phyloP scores from a whole-genome alignment of 1,284 basidiomycete species.

The Fereydounia khargensis region DNA sequence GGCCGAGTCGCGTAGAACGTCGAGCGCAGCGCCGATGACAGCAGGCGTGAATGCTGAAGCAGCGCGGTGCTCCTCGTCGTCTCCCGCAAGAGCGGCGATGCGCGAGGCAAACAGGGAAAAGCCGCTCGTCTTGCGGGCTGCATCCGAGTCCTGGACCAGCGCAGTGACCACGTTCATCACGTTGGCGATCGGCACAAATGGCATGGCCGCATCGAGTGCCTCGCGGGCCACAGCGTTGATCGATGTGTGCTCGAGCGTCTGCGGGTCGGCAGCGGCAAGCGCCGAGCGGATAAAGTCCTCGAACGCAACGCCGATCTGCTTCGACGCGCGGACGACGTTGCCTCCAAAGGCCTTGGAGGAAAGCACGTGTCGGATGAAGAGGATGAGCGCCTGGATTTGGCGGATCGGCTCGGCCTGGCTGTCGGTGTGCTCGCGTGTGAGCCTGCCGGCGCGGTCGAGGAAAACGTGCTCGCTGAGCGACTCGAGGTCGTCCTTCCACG shows the following conservation, averaged over 20 bases:
- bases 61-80: conserved; percentile 12
- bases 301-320: conserved; percentile 16
- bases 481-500: conserved; percentile 24
- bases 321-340: conserved; percentile 7
- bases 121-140: conserved; percentile 19
- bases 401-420: conserved; percentile 36
- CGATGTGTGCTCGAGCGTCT: conserved; percentile 6
- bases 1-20: conserved; percentile 15
- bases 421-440: conserved; percentile 46
- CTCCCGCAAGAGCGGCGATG: conserved; percentile 18
- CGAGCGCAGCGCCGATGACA: conserved; percentile 24
- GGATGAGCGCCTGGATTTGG: conserved; percentile 40
- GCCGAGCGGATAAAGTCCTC: conserved; percentile 23
- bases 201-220: conserved; percentile 34
- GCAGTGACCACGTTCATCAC: conserved; percentile 24
- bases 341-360: conserved; percentile 22
- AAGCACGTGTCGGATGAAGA: conserved; percentile 36
- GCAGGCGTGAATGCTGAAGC: conserved; percentile 23
- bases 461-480: conserved; percentile 33
- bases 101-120: conserved; percentile 35
- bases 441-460: conserved; percentile 35
- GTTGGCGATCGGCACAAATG: conserved; percentile 29
- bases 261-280: conserved; percentile 12
- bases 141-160: conserved; percentile 21
- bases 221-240: conserved; percentile 20